Percentiles rank a stretch among this genome's conserved stretches.
These are phyloP conservation scores for Blumeriella jaapii DNA, from an alignment of 2,329 filamentous ascomycete genomes.

Conservation along the genomic window DNA sequence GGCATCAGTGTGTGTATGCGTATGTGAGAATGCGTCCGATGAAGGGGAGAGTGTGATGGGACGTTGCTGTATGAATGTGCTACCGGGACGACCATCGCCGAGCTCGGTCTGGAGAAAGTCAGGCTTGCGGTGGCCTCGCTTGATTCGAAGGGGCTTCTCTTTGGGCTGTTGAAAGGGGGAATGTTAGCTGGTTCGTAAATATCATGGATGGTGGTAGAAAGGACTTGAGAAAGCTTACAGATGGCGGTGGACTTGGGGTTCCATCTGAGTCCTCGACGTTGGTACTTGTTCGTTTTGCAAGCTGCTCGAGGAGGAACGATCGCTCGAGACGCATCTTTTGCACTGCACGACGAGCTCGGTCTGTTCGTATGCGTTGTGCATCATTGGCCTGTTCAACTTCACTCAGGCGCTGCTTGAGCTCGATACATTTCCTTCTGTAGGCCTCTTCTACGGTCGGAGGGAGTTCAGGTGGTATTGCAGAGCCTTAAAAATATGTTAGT, in stretches of 20 bases:
- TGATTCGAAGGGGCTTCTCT: constrained; percentile 65
- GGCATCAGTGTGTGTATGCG: constrained; percentile 30
- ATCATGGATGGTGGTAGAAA: constrained; percentile 12
- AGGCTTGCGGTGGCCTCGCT: constrained; percentile 57
- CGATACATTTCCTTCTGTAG: constrained; percentile 93
- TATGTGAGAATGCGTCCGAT: constrained; percentile 39
- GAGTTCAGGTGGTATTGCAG: constrained; percentile 47
- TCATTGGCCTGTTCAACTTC: constrained; percentile 92
- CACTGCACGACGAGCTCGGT: constrained; percentile 71
- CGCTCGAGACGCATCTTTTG: constrained; percentile 86
- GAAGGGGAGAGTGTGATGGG: constrained; percentile 36
- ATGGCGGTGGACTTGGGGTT: constrained; percentile 68
- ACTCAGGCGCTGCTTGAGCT: constrained; percentile 79
- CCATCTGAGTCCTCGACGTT: constrained; percentile 70
- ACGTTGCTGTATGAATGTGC: constrained; percentile 37
- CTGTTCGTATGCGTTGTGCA: constrained; percentile 64
- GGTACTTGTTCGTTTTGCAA: constrained; percentile 61
- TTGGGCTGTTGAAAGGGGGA: constrained; percentile 52
- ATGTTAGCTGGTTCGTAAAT: constrained; percentile 17
- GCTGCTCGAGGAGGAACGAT: constrained; percentile 61
- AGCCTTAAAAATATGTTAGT: constrained; percentile 25
- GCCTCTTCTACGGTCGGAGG: constrained; percentile 91
- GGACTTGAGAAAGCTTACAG: constrained; percentile 42
- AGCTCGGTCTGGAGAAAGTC: constrained; percentile 29
- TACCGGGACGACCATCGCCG: constrained; percentile 30